phyloP scores from a whole-genome alignment of 148 eudicot species.

The Amaranthus cruentus region DNA sequence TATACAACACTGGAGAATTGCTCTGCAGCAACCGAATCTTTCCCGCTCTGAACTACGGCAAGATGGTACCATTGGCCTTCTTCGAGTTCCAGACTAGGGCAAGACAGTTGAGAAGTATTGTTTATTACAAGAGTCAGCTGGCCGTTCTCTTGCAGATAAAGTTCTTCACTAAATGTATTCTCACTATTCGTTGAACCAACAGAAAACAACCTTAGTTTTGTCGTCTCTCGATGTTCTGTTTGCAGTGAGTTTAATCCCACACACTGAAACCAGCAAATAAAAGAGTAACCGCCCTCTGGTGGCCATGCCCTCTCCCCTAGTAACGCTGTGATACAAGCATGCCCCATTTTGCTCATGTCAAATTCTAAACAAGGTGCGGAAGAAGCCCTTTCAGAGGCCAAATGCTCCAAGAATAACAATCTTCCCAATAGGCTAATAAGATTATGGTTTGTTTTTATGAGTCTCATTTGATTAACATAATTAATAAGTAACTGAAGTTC shows the following conservation, averaged over 20 bases:
- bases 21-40: conserved; percentile 73
- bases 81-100: conserved; percentile 61
- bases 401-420: conserved; percentile 57
- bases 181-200: conserved; percentile 59
- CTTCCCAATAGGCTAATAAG: conserved; percentile 74
- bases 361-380: conserved; percentile 79
- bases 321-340: conserved; percentile 76
- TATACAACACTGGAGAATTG: conserved; percentile 68
- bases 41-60: conserved; percentile 73
- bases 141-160: conserved; percentile 74
- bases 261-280: conserved; percentile 87
- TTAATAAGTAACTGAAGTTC: conserved; percentile 69
- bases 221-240: conserved; percentile 26
- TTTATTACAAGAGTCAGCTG: conserved; percentile 68
- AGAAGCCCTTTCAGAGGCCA: conserved; percentile 56
- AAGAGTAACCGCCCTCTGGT: conserved; percentile 85
- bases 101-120: conserved; percentile 55
- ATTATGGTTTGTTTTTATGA: conserved; percentile 38
- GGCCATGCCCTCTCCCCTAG: conserved; percentile 87
- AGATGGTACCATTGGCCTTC: conserved; percentile 94
- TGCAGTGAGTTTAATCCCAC: conserved; percentile 52
- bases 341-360: conserved; percentile 85
- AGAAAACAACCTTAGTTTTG: conserved; percentile 56
- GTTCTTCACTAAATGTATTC: conserved; percentile 59
- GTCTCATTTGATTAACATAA: conserved; percentile 71